Conservation (phyloP, 2,329 filamentous ascomycete species). For the Metarhizium anisopliae region DNA sequence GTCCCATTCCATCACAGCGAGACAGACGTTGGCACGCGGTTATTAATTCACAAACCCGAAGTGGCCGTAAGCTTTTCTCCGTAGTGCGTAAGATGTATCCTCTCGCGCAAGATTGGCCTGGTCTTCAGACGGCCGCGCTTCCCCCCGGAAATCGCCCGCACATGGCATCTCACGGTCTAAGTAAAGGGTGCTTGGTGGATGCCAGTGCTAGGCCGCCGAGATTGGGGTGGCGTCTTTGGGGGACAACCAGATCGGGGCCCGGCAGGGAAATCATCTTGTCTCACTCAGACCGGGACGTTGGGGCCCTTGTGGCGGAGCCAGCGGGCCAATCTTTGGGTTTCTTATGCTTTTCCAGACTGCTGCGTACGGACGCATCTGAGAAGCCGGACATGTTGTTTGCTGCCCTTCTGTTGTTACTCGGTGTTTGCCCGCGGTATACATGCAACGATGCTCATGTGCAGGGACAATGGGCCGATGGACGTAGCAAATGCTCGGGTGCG, state of each 20-base stretch:
- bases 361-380: no score
- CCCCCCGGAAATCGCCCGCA: conserved; percentile 13
- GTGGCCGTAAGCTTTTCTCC: not conserved
- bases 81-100: not conserved
- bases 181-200: not conserved
- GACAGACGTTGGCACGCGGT: not conserved
- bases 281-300: not conserved
- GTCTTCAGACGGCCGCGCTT: no score
- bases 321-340: no score
- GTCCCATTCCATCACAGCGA: not conserved
- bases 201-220: not conserved
- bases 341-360: no score
- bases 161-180: conserved; percentile 13
- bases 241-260: no score
- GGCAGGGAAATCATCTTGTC: not conserved
- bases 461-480: no score
- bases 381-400: no score
- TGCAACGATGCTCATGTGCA: no score
- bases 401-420: no score
- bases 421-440: no score
- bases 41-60: not conserved
- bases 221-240: not conserved
- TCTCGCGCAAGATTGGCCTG: not conserved
- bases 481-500: no score
- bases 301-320: no score